Base-by-base conservation (phyloP, 768 basidiomycete species). In the Agaricus subrufescens region DNA sequence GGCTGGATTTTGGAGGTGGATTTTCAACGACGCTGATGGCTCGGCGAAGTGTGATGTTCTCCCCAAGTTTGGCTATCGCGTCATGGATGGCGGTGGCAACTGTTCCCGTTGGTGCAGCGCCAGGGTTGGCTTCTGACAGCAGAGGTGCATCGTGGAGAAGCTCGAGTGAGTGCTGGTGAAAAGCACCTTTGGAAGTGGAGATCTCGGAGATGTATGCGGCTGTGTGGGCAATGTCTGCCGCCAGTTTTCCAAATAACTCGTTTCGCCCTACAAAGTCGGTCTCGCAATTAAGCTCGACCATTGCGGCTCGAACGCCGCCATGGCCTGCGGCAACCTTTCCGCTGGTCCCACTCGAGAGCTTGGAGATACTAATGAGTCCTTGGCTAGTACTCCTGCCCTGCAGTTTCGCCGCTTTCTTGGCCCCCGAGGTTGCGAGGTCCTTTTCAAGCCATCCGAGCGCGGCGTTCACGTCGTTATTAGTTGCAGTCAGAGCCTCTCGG, bases 231-330 rank as follows among this genome's bases (percentile, higher is more conserved):
- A 97, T 86, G 62, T 91, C 85, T 40, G 79, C 76, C 11, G 89
- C 87, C 39, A 95, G 80, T 52, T 78, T 77, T 14, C 83, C 77
- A 64, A 98, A 98, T 11, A 93, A 75, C 56, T 87, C 82, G 63
- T 92, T 95, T 60, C 91, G 74, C 25, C 86, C 91, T 29, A 98
- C 95, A 67, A 97, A 98, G 73, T 98, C 95, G 51, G 95, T 97
- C 74, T 98, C 95, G 74, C 95, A 98, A 62, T 91, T 92, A 58
- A 97, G 75, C 70, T 98, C 95, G 55, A 98, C 75, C 81, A 97
- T 89, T 19, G 88, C 85, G 10, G 89, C 93, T 38, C 91, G 82
- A 37, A 90, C 71, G 39, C 81, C 77, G 1, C 77, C 78, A 19
- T 68, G 68, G 6, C 70, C 69, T 38, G 61, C 60, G 38, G 65